phyloP scores from a whole-genome alignment of 1,139 yeast genomes.

The Pichia sp. region DNA sequence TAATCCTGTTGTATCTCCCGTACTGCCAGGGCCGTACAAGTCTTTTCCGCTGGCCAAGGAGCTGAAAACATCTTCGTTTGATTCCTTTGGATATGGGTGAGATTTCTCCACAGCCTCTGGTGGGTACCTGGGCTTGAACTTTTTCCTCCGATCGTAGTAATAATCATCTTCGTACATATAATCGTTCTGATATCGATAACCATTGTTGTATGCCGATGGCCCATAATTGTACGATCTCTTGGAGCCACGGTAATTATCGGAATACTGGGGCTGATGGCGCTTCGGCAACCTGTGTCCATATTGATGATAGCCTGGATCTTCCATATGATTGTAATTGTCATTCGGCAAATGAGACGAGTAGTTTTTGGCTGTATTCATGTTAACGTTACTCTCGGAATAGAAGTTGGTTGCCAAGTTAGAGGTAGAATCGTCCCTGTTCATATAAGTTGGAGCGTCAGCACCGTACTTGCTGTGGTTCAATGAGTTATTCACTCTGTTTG shows the following conservation, averaged over 20 bases:
- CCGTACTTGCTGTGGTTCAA: constrained; percentile 27
- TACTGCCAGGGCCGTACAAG: constrained; percentile 16
- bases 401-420: not conserved
- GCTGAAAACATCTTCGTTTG: constrained; percentile 9
- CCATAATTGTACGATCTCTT: not conserved
- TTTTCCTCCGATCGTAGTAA: not conserved
- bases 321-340: not conserved
- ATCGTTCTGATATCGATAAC: not conserved
- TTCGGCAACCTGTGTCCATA: not conserved
- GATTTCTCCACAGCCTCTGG: not conserved
- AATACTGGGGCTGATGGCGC: not conserved
- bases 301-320: not conserved
- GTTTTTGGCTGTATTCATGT: not conserved
- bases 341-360: not conserved
- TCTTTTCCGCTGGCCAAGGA: constrained; percentile 17
- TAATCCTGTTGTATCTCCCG: constrained; percentile 17
- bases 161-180: constrained; percentile 1
- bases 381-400: not conserved
- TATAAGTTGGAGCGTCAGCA: constrained; percentile 9
- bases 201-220: not conserved
- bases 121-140: not conserved
- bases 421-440: constrained; percentile 10
- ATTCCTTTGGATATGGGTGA: not conserved
- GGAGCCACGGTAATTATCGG: not conserved
- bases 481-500: constrained; percentile 13